Evolutionary conservation across 2,329 filamentous ascomycete species (phyloP), one percentile per base, ranked within the genome.

Genomic region (Pseudocercospora cruenta): DNA sequence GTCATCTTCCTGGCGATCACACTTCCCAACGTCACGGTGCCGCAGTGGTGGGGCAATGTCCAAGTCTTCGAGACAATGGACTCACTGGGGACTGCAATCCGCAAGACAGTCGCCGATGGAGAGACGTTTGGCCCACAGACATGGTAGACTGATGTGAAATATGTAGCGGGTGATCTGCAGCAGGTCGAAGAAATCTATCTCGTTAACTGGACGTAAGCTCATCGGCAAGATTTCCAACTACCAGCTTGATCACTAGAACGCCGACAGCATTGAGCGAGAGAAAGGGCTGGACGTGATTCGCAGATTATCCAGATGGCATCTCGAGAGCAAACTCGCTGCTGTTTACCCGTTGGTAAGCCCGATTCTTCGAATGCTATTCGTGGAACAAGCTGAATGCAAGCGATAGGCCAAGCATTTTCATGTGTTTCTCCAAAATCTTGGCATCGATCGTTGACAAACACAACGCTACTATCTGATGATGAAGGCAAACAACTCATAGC

Each of bases 11-110:
- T 96, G 73, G 91, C 88, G 0, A 91, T 96, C 70, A 85, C 95
- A n/a, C 94, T 93, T 75, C 90, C 92, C 0, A 91, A 85, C 82
- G 90, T 90, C 82, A 85, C 87, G 45, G 83, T 84, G 28, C 93
- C 95, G 75, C 87, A 83, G 64, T 96, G 92, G 93, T 96, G 92
- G 93, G 93, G 93, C 0, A 96, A 93, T 0, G 91, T 95, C 75
- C 85, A 94, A 4, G 69, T 72, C 4, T 73, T 71, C 24, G 71
- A 71, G 60, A 74, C 71, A 4, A 70, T 72, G 69, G 71, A 74
- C 36, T 57, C 65, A 8, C 51, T 70, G 49, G 70, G 68, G 7
- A 74, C 71, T n/a, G 72, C 72, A 3, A 65, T 71, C 14, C 57
- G 69, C 12, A 72, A 71, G 63, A 83, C 79, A 0, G 84, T 95